These are phyloP conservation scores for Marasmius oreades DNA, from an alignment of 1,284 basidiomycete genomes.

Conservation along the genomic window DNA sequence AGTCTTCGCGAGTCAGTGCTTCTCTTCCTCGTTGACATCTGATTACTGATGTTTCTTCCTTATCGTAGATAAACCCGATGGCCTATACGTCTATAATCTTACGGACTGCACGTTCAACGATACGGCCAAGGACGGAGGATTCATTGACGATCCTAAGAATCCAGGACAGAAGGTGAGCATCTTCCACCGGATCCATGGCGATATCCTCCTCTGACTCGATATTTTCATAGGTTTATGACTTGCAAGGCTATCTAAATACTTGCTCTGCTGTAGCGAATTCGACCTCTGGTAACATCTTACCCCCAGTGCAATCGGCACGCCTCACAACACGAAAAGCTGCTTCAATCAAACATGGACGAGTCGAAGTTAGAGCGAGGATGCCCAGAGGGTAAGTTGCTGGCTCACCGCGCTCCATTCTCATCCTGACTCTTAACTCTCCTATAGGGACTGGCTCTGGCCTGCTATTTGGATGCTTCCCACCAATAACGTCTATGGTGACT, in stretches of 20 bases:
- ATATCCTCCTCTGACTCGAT: no score
- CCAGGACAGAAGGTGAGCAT: conserved; percentile 7
- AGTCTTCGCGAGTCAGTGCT: conserved; percentile 4
- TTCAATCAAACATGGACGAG: conserved; percentile 74
- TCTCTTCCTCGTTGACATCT: not conserved
- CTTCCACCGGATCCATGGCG: not conserved
- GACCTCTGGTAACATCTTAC: conserved; percentile 61
- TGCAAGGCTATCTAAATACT: conserved; percentile 38
- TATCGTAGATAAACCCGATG: conserved; percentile 31
- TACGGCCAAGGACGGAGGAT: conserved; percentile 40
- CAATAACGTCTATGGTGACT: conserved; percentile 72
- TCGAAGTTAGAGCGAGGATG: conserved; percentile 79
- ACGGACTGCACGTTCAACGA: conserved; percentile 71
- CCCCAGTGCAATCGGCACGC: conserved; percentile 80
- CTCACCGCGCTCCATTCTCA: not conserved
- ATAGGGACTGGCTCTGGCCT: conserved; percentile 58
- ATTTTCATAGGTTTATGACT: conserved; percentile 30
- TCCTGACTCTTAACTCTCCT: not conserved
- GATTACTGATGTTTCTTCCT: not conserved
- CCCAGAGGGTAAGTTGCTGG: conserved; percentile 58
- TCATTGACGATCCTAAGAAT: conserved; percentile 34
- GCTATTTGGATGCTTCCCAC: conserved; percentile 86
- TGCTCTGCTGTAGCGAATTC: conserved; percentile 54
- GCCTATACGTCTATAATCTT: conserved; percentile 78
- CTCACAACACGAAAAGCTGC: conserved; percentile 70